Conservation (phyloP, 768 basidiomycete genomes). For the Fomitopsis pulvina region DNA sequence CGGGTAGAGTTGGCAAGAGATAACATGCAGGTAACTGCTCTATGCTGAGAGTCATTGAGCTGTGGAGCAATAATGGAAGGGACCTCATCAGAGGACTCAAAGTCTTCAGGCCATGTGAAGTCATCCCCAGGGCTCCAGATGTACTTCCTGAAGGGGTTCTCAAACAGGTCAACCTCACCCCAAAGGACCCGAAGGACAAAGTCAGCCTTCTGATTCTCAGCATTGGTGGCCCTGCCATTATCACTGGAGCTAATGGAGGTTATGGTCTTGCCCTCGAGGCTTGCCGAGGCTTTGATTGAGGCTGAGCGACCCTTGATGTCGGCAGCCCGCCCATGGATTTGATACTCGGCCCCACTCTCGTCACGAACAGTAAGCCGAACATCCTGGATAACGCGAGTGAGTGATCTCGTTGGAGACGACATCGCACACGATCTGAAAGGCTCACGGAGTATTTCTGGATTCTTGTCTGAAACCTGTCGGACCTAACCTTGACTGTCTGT, state of each 20-base stretch:
- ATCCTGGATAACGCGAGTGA: background rate
- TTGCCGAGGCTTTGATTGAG: slow-evolving; percentile 16
- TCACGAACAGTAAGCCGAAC: slow-evolving; percentile 19
- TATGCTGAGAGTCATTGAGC: slow-evolving; percentile 33
- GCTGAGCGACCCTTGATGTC: slow-evolving; percentile 15
- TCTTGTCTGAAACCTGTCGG: slow-evolving; percentile 25
- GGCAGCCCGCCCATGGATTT: slow-evolving; percentile 16
- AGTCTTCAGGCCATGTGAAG: slow-evolving; percentile 31
- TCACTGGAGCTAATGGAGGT: slow-evolving; percentile 43
- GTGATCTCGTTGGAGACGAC: background rate
- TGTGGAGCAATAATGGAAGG: slow-evolving; percentile 19
- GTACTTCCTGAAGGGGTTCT: slow-evolving; percentile 32
- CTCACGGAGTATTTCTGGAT: slow-evolving; percentile 18
- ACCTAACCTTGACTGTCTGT: slow-evolving; percentile 14
- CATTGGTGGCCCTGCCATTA: slow-evolving; percentile 48
- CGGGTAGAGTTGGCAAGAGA: slow-evolving; percentile 26
- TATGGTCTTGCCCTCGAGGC: slow-evolving; percentile 26
- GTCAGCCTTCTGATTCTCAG: slow-evolving; percentile 39
- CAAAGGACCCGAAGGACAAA: slow-evolving; percentile 30
- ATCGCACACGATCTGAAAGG: background rate
- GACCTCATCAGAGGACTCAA: slow-evolving; percentile 17
- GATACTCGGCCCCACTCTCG: slow-evolving; percentile 17
- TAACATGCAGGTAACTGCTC: slow-evolving; percentile 33
- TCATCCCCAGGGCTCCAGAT: slow-evolving; percentile 27
- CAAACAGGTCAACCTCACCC: slow-evolving; percentile 20